Evolutionary conservation across 2,329 filamentous ascomycete species (phyloP).

Genomic region (Canariomyces notabilis): DNA sequence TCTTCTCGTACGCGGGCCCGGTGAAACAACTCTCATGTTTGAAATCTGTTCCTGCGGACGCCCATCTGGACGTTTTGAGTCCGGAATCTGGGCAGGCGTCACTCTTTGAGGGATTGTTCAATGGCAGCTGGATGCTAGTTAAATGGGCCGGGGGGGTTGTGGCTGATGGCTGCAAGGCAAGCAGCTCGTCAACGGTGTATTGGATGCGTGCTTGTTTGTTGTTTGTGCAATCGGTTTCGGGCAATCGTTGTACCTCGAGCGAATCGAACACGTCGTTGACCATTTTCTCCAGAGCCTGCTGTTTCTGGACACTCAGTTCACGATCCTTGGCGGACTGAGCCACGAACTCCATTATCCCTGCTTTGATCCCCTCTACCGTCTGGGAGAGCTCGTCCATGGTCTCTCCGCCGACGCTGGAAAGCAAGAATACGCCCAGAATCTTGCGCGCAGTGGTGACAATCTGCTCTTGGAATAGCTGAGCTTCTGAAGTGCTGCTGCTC

Average conservation of each 20-base stretch:
- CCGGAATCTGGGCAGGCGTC: conserved; percentile 1
- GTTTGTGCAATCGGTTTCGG: no score
- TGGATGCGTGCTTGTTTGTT: neutral
- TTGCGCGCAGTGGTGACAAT: neutral
- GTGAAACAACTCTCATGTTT: conserved; percentile 14
- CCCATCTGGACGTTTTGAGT: conserved; percentile 16
- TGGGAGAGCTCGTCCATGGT: neutral
- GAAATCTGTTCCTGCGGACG: neutral
- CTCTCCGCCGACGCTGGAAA: neutral
- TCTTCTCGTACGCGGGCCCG: conserved; percentile 13
- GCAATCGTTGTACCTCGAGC: neutral
- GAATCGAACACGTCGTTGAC: neutral
- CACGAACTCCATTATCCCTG: conserved; percentile 4
- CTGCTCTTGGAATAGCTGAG: neutral
- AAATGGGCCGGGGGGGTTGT: conserved; percentile 2
- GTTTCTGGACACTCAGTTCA: neutral
- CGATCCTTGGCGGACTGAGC: neutral
- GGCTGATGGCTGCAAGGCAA: conserved; percentile 1
- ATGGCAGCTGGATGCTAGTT: conserved; percentile 1
- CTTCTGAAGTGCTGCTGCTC: neutral
- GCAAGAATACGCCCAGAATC: conserved; percentile 3
- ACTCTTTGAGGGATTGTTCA: neutral
- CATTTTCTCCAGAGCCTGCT: neutral
- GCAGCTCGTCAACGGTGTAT: conserved; percentile 11
- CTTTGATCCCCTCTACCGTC: conserved; percentile 1